phyloP scores from a whole-genome alignment of 306 rosid genomes.

The Neltuma alba region DNA sequence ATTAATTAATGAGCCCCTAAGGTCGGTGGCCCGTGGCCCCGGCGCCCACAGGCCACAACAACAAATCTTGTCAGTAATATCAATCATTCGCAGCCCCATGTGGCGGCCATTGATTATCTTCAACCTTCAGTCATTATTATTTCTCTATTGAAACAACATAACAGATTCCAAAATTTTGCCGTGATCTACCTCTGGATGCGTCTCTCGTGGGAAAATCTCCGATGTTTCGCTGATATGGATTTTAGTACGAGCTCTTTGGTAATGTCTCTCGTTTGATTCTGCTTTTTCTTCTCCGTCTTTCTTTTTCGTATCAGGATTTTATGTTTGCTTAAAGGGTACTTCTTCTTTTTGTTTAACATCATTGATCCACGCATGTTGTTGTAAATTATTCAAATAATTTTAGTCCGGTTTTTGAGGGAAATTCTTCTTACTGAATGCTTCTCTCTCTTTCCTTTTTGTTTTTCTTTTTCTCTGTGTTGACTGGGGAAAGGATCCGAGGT shows the following conservation, averaged over 20 bases:
- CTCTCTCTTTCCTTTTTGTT: background rate
- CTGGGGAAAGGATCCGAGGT: conserved; percentile 31
- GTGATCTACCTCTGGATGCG: background rate
- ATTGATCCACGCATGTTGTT: background rate
- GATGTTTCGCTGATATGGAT: conserved; percentile 23
- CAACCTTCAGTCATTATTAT: background rate
- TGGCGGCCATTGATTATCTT: background rate
- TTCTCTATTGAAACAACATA: background rate
- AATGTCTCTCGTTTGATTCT: conserved; percentile 14
- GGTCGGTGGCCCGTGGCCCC: no score
- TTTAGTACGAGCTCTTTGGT: conserved; percentile 21
- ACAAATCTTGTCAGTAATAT: background rate
- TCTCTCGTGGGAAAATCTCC: background rate
- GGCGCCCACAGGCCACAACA: no score
- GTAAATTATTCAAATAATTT: no score
- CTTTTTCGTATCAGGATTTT: background rate
- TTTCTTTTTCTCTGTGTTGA: background rate
- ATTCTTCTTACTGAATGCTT: background rate
- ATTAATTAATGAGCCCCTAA: no score
- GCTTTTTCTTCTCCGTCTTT: background rate
- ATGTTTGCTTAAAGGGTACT: background rate
- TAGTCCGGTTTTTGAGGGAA: background rate
- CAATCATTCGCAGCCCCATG: background rate
- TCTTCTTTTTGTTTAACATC: background rate
- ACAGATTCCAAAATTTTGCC: background rate